phyloP scores from a whole-genome alignment of 2,329 filamentous ascomycete genomes.

The Zymoseptoria crescenta region DNA sequence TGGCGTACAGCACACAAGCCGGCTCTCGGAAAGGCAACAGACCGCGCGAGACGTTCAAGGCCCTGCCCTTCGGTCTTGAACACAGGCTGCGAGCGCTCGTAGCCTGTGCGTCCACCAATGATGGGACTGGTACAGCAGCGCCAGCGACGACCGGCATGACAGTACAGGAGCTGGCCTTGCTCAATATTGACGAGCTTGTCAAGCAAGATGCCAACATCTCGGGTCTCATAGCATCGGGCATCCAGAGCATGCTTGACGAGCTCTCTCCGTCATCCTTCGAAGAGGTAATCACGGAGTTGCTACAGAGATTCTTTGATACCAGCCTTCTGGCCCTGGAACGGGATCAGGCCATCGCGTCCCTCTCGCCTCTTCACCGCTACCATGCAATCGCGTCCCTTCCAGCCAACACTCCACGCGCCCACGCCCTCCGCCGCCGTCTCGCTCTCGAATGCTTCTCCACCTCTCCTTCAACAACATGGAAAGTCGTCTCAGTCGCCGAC shows the following conservation, averaged over 20 bases:
- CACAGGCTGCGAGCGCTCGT: conserved; percentile 10
- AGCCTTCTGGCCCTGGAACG: background rate
- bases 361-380: conserved; percentile 39
- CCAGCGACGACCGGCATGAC: conserved; percentile 12
- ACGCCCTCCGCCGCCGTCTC: conserved; percentile 58
- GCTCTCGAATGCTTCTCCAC: conserved; percentile 56
- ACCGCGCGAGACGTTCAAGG: conserved; percentile 1
- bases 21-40: conserved; percentile 11
- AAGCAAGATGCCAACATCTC: conserved; percentile 10
- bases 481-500: background rate
- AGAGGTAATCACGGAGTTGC: conserved; percentile 6
- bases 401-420: conserved; percentile 40
- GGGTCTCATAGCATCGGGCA: conserved; percentile 5
- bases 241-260: conserved; percentile 18
- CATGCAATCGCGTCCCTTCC: conserved; percentile 55
- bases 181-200: conserved; percentile 23
- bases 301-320: conserved; percentile 9
- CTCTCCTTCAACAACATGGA: background rate
- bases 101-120: conserved; percentile 11
- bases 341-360: background rate
- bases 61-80: conserved; percentile 11
- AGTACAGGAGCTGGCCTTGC: conserved; percentile 20
- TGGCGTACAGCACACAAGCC: conserved; percentile 13
- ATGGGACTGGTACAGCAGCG: conserved; percentile 10
- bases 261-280: conserved; percentile 13